Conservation (phyloP, 164 flowering plant genomes). For the Liriodendron chinense region DNA sequence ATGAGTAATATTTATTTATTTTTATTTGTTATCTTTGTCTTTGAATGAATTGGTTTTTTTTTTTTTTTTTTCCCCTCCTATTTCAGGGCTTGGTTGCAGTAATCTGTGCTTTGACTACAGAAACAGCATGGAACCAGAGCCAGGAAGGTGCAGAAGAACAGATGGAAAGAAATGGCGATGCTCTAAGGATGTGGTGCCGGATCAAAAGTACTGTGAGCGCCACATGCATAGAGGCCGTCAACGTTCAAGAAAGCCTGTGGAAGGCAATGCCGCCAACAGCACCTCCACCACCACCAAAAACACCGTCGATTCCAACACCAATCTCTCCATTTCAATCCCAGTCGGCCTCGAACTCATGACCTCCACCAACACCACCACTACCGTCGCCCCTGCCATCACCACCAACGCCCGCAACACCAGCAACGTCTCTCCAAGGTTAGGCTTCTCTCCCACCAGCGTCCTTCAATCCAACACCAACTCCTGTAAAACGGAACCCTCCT, state of each 20-base stretch:
- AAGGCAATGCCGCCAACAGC: constrained; percentile 24
- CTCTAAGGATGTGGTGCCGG: constrained; percentile 40
- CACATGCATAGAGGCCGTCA: constrained; percentile 75
- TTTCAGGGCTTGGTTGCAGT: constrained; percentile 25
- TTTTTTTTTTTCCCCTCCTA: background rate
- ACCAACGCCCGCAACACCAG: background rate
- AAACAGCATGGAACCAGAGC: constrained; percentile 49
- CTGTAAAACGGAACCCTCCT: constrained; percentile 15
- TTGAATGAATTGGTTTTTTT: background rate
- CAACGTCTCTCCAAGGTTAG: constrained; percentile 18
- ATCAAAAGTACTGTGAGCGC: constrained; percentile 52
- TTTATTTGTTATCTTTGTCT: background rate
- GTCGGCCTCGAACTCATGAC: constrained; percentile 24
- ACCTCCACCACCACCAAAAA: background rate
- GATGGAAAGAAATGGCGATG: constrained; percentile 60
- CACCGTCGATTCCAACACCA: constrained; percentile 15
- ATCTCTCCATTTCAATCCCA: constrained; percentile 20
- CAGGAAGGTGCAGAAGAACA: constrained; percentile 60
- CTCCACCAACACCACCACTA: background rate
- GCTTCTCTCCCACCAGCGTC: constrained; percentile 47
- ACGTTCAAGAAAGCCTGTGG: constrained; percentile 90
- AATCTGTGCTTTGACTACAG: constrained; percentile 24
- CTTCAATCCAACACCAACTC: constrained; percentile 31
- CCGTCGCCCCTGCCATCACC: constrained; percentile 1
- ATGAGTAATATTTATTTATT: background rate